phyloP scores from a whole-genome alignment of 257 asterid genomes.

The Mitragyna speciosa region DNA sequence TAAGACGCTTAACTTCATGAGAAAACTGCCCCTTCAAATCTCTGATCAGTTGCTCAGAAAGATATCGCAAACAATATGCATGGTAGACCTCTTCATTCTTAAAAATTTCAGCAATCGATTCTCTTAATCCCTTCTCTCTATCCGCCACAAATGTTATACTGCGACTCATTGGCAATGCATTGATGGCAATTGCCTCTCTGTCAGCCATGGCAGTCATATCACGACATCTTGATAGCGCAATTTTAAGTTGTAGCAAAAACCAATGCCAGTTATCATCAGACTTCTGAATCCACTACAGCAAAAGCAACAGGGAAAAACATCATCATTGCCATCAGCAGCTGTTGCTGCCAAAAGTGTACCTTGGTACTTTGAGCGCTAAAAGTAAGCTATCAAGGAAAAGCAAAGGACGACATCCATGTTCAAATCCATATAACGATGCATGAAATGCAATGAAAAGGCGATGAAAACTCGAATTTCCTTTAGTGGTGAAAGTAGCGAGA shows the following conservation, averaged over 20 bases:
- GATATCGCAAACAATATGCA: slow-evolving; percentile 71
- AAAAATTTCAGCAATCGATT: slow-evolving; percentile 68
- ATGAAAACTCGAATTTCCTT: slow-evolving; percentile 91
- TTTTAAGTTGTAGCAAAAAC: slow-evolving; percentile 81
- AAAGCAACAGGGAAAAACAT: slow-evolving; percentile 92
- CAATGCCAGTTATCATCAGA: slow-evolving; percentile 90
- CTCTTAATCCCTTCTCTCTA: slow-evolving; percentile 81
- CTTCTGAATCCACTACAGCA: slow-evolving; percentile 85
- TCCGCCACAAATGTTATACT: slow-evolving; percentile 84
- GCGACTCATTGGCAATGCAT: slow-evolving; percentile 49
- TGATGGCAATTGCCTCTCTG: slow-evolving; percentile 45
- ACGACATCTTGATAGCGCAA: slow-evolving; percentile 54
- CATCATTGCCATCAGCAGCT: slow-evolving; percentile 88
- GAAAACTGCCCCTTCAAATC: slow-evolving; percentile 86
- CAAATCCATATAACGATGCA: slow-evolving; percentile 83
- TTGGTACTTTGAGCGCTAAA: slow-evolving; percentile 86
- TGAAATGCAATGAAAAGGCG: slow-evolving; percentile 87
- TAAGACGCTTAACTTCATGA: slow-evolving; percentile 79
- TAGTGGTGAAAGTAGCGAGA: slow-evolving; percentile 85
- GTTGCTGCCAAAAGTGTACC: slow-evolving; percentile 91
- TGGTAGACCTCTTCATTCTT: slow-evolving; percentile 72
- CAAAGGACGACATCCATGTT: slow-evolving; percentile 92
- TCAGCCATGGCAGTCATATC: slow-evolving; percentile 72
- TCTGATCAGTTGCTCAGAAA: slow-evolving; percentile 76
- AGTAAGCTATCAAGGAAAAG: slow-evolving; percentile 83